phyloP scores from a whole-genome alignment of 352 stramenopile genomes.

The Elongisporangium anandrum region DNA sequence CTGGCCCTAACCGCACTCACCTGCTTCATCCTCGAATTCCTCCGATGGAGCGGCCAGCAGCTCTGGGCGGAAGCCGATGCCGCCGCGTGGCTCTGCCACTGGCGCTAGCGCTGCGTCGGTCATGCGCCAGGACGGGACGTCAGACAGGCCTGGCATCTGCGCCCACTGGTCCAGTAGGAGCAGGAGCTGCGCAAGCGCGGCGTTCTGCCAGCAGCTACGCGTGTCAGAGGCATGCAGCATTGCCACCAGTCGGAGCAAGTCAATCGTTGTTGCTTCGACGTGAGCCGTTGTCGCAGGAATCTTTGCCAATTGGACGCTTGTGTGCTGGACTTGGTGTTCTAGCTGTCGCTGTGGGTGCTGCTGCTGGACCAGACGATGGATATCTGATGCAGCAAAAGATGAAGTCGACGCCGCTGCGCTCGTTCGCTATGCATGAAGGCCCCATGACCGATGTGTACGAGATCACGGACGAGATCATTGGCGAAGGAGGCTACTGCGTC shows the following conservation, averaged over 20 bases:
- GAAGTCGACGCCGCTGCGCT: not conserved
- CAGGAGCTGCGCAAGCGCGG: not conserved
- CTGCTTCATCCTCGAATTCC: not conserved
- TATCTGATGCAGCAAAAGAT: not conserved
- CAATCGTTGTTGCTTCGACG: not conserved
- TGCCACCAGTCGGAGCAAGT: not conserved
- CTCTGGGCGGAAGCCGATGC: not conserved
- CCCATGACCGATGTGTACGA: conserved; percentile 63
- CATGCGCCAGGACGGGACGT: not conserved
- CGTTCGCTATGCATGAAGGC: not conserved
- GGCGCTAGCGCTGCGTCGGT: not conserved
- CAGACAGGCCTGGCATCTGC: not conserved
- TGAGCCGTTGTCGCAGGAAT: not conserved
- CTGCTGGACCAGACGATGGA: not conserved
- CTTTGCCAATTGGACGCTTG: not conserved
- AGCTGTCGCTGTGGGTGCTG: not conserved
- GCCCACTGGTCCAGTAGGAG: not conserved
- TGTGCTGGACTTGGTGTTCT: not conserved
- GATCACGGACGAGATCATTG: conserved; percentile 77
- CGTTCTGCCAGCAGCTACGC: not conserved
- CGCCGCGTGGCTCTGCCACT: not conserved
- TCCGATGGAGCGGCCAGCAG: not conserved
- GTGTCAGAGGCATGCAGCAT: not conserved
- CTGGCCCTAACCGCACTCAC: not conserved
- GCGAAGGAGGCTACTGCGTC: conserved; percentile 77